A percentile compares a stretch with the other conserved stretches of the same genome.
phyloP scores from a whole-genome alignment of 148 eudicot species.

The Chenopodium berlandieri region DNA sequence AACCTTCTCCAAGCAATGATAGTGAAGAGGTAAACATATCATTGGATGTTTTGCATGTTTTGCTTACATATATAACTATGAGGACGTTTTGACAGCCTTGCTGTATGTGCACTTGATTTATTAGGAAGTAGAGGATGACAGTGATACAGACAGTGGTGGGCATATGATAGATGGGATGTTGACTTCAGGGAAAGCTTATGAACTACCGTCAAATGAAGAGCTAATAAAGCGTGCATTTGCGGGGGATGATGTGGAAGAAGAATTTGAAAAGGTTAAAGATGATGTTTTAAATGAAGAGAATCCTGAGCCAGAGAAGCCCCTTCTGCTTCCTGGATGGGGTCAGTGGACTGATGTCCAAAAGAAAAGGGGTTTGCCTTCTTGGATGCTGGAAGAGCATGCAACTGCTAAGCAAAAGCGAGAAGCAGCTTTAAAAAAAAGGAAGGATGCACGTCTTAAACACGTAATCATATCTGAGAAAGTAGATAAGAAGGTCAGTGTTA shows the following conservation, averaged over 20 bases:
- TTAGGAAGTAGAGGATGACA: constrained; percentile 56
- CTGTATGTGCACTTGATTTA: constrained; percentile 11
- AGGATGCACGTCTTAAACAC: constrained; percentile 72
- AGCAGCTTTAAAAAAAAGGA: constrained; percentile 75
- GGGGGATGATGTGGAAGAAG: constrained; percentile 93
- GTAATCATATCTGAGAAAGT: constrained; percentile 86
- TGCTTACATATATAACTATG: neutral
- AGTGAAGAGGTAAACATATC: constrained; percentile 46
- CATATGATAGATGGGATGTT: constrained; percentile 90
- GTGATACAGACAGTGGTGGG: constrained; percentile 69
- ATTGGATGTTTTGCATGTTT: neutral
- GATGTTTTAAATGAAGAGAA: constrained; percentile 72
- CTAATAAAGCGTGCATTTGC: constrained; percentile 85
- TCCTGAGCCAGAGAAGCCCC: constrained; percentile 92
- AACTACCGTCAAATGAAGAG: constrained; percentile 87
- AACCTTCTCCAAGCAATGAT: constrained; percentile 29
- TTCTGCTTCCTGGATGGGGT: constrained; percentile 94
- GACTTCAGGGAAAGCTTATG: constrained; percentile 62
- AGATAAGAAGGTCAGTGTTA: constrained; percentile 74
- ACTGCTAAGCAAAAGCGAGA: constrained; percentile 71
- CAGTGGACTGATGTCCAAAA: constrained; percentile 81
- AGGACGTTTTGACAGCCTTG: neutral
- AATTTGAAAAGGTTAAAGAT: constrained; percentile 70
- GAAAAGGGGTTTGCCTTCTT: constrained; percentile 80
- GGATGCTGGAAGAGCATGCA: constrained; percentile 78